Base-by-base conservation (phyloP, 192 early-diverging fungal genomes). In the Coemansia pectinata region DNA sequence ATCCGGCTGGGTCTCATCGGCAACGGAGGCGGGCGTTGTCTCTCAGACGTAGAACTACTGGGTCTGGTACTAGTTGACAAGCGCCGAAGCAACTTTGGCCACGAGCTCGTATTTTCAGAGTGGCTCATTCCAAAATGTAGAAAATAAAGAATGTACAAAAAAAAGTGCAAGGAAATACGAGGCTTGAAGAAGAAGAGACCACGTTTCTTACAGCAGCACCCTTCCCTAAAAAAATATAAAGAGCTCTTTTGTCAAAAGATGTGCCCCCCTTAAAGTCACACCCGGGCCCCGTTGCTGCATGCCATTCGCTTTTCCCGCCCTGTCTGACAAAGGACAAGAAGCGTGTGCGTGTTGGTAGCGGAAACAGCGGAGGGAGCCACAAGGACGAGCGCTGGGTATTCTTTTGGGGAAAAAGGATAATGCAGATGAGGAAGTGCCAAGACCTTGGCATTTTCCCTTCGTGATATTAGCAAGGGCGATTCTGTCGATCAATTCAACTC, bases 1-100 rank as follows among this genome's bases (percentile, higher is more conserved):
- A 73, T 67, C 41, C 52, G 55, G 69, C 36, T 65, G n/a, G 55
- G 47, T 25, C 55, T 65, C 48, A n/a, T 31, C 17, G 72, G 66
- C 42, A 58, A 60, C 36, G 65, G 39, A 7, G 55, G 65, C n/a
- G 29, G 65, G 1, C 52, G 45, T 36, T 55, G 44, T 10, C 45
- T 31, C 0, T 53, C 50, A 8, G 64, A 21, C n/a, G 15, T 25
- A 27, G 50, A 45, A 38, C 40, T 44, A 17, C 5, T 50, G 58
- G 23, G 53, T 9, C 61, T 27, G 50, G 68, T 52, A 2, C 42
- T 53, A 10, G 60, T 21, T 31, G 75, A 77, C 45, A 72, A 59
- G 29, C 76, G 67, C 25, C 52, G 67, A 17, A 78, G 27, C n/a
- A 78, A 62, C 50, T 67, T 70, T 41, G 76, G 76, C 76, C 76